These are phyloP conservation scores for Talaromyces islandicus DNA, from an alignment of 2,329 filamentous ascomycete species.

Conservation along the genomic window DNA sequence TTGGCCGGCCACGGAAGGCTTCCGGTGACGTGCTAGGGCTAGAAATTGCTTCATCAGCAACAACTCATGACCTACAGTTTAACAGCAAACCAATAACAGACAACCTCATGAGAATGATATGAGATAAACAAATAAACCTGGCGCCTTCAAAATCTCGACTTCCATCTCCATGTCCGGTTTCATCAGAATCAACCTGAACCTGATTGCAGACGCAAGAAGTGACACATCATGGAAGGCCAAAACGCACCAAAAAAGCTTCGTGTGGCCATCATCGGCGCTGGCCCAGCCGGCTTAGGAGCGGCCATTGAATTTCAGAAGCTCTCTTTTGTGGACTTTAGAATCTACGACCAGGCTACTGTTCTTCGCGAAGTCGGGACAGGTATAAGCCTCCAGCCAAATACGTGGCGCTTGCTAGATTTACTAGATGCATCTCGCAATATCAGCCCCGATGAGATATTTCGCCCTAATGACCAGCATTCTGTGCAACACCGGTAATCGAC, in stretches of 20 bases:
- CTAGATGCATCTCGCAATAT: slow-evolving; percentile 9
- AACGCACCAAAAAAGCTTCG: neutral
- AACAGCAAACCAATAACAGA: too few relatives aligned
- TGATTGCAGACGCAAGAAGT: too few relatives aligned
- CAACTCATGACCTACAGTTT: neutral
- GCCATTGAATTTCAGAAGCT: slow-evolving; percentile 3
- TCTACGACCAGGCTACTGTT: slow-evolving; percentile 6
- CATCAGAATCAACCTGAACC: too few relatives aligned
- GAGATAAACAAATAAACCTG: too few relatives aligned
- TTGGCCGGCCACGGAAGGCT: slow-evolving; percentile 3
- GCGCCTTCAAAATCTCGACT: too few relatives aligned
- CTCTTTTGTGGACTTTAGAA: slow-evolving; percentile 1
- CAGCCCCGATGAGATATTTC: neutral
- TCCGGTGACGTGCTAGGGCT: neutral
- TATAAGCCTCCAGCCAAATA: slow-evolving; percentile 11
- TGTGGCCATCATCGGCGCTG: slow-evolving; percentile 4
- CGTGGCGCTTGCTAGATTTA: slow-evolving; percentile 9
- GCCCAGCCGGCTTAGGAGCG: slow-evolving; percentile 1
- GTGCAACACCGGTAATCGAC: slow-evolving; percentile 1
- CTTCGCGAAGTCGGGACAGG: slow-evolving; percentile 9
- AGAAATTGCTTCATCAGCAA: slow-evolving; percentile 1
- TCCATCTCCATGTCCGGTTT: too few relatives aligned
- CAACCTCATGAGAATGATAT: too few relatives aligned
- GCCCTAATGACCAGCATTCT: neutral
- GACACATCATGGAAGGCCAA: neutral